Conservation (phyloP, 768 basidiomycete genomes). For the Trametes punicea region DNA sequence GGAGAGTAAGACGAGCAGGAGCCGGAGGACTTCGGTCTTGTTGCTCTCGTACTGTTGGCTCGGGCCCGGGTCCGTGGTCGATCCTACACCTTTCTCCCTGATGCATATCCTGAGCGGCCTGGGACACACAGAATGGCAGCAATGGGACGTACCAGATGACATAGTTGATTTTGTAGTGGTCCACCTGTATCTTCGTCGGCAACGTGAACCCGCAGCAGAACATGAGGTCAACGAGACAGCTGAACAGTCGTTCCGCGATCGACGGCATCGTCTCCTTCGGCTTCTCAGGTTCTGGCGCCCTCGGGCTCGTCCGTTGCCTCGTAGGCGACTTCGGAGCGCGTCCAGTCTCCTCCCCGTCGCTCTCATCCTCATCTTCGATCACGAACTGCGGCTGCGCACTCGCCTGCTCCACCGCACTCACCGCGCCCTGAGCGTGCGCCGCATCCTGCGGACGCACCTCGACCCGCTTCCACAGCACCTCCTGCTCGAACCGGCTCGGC, state of each 20-base stretch:
- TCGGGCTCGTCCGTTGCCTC: conserved; percentile 19
- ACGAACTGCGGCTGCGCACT: conserved; percentile 66
- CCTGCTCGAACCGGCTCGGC: conserved; percentile 67
- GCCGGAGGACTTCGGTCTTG: conserved; percentile 85
- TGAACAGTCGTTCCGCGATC: conserved; percentile 76
- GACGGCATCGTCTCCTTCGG: conserved; percentile 59
- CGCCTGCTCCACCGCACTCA: conserved; percentile 14
- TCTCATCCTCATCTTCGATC: conserved; percentile 81
- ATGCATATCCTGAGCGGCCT: neutral
- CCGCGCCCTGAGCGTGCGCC: conserved; percentile 12
- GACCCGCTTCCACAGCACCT: conserved; percentile 78
- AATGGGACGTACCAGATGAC: conserved; percentile 71
- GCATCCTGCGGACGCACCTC: conserved; percentile 39
- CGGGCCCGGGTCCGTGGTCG: conserved; percentile 69
- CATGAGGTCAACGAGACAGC: conserved; percentile 76
- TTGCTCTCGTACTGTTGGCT: conserved; percentile 67
- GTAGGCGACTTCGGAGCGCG: conserved; percentile 14
- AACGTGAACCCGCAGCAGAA: conserved; percentile 95
- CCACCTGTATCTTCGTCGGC: conserved; percentile 70
- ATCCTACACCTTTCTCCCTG: conserved; percentile 96
- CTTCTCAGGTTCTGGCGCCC: conserved; percentile 22
- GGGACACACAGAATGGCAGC: neutral
- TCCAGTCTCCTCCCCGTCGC: conserved; percentile 29
- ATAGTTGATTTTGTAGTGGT: conserved; percentile 82
- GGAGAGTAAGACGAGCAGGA: conserved; percentile 85